Conservation (phyloP, 1,284 basidiomycete species). For the Jaminaea rosea region DNA sequence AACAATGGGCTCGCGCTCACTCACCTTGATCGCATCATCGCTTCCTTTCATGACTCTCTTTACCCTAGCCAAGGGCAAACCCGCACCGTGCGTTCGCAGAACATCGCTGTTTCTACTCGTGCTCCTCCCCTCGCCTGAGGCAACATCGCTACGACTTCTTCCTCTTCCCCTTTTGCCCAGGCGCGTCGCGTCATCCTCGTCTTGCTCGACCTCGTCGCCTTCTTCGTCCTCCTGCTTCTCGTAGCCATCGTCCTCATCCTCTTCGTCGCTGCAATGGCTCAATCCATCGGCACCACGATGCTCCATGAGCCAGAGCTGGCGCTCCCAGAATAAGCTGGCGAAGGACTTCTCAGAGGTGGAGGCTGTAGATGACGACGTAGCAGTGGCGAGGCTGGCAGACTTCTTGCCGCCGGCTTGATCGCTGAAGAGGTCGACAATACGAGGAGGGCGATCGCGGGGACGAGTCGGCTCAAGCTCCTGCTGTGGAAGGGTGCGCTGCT, state of each 20-base stretch:
- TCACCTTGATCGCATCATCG: constrained; percentile 42
- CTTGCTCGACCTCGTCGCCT: background rate
- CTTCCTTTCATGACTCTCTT: constrained; percentile 46
- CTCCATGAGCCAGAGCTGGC: background rate
- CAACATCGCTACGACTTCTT: background rate
- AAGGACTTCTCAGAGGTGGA: background rate
- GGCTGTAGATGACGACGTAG: background rate
- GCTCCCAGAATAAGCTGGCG: background rate
- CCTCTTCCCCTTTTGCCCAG: background rate
- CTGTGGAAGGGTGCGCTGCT: background rate
- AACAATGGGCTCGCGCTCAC: background rate
- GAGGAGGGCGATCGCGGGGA: background rate
- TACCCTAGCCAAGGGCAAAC: constrained; percentile 41
- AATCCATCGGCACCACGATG: background rate
- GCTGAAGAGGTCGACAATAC: background rate
- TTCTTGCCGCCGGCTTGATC: background rate
- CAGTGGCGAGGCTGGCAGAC: background rate
- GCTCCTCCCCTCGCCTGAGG: background rate
- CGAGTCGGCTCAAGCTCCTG: background rate
- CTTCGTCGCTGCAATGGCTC: background rate
- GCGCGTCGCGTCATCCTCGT: background rate
- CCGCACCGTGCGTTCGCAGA: background rate
- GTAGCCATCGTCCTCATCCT: background rate
- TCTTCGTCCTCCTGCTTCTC: background rate
- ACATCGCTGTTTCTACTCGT: background rate